Base-by-base conservation (phyloP, 257 asterid species). In the Solanum microdontum region DNA sequence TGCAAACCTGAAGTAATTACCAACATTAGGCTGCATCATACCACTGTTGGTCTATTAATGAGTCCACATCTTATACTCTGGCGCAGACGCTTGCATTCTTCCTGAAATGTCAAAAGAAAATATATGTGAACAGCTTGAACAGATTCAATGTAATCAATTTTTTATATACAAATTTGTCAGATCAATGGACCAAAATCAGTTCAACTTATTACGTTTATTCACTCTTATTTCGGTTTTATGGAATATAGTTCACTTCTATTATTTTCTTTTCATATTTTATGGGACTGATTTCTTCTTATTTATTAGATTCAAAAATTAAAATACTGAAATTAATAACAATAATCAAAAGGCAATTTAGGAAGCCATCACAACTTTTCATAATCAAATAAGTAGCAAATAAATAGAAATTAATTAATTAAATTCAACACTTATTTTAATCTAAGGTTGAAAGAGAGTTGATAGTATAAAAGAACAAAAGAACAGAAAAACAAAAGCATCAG, bases 1-100 rank as follows among this genome's bases (percentile, higher is more conserved):
- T 62, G 83, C 64, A 88, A 69, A 62, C 55, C 55, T 37, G 30
- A 83, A 58, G 55, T 72, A 30, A 74, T 45, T 5, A 82, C 62
- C 82, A 37, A 84, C 69, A 24, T 73, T 14, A 83, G 82, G 87
- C 87, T 30, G 39, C 66, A 51, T 40, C 21, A 58, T 95, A 96
- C 99, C 99, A 97, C 99, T 82, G 94, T 96, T 93, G 94, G 95
- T 86, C 97, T 95, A 72, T 93, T 92, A 80, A 97, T 93, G 72
- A 97, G 98, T 39, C 99, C 98, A 90, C 99, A 97, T 91, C 94
- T 97, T 90, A 97, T 96, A 91, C 99, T 96, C 91, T 96, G 99
- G 69, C 99, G 99, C 79, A 97, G 95, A 48, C 99, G 98, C 91
- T 93, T 96, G 97, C 99, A 97, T 93, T 97, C 99, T 89, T 97